Conservation (phyloP, 2,329 filamentous ascomycete genomes). For the Coniochaeta sp. region DNA sequence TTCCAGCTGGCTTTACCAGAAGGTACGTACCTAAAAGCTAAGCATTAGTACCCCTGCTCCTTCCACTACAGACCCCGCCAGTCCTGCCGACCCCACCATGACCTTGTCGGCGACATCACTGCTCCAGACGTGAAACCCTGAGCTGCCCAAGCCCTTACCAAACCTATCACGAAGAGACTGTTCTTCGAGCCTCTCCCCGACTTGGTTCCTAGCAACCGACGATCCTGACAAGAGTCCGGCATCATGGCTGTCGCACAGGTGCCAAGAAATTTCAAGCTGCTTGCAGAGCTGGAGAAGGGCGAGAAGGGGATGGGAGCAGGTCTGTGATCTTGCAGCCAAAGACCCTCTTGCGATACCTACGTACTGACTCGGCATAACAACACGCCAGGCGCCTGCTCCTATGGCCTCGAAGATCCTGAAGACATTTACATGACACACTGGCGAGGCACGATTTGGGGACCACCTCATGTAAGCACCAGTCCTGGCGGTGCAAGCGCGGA, state of each 20-base stretch:
- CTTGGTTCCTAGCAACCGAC: background rate
- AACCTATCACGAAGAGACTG: background rate
- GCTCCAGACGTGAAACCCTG: background rate
- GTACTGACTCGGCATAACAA: background rate
- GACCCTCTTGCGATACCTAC: background rate
- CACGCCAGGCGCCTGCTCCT: slow-evolving; percentile 80
- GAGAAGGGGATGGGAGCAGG: slow-evolving; percentile 95
- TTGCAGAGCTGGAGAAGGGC: slow-evolving; percentile 97
- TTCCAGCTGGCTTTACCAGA: background rate
- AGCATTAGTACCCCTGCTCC: background rate
- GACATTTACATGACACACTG: slow-evolving; percentile 97
- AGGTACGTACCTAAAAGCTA: background rate
- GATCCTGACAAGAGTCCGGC: background rate
- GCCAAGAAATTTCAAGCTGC: slow-evolving; percentile 89
- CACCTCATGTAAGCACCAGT: slow-evolving; percentile 70
- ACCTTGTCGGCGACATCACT: background rate
- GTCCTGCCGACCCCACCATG: background rate
- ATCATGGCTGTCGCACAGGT: slow-evolving; percentile 48
- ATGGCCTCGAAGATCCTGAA: slow-evolving; percentile 88
- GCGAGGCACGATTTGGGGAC: slow-evolving; percentile 96
- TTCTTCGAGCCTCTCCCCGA: background rate
- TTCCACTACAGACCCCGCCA: background rate
- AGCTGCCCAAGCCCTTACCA: background rate
- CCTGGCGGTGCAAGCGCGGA: background rate
- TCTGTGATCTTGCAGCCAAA: slow-evolving; percentile 27